These are phyloP conservation scores for Eragrostis nindensis DNA, from an alignment of 176 grass and related monocot species.

Conservation along the genomic window DNA sequence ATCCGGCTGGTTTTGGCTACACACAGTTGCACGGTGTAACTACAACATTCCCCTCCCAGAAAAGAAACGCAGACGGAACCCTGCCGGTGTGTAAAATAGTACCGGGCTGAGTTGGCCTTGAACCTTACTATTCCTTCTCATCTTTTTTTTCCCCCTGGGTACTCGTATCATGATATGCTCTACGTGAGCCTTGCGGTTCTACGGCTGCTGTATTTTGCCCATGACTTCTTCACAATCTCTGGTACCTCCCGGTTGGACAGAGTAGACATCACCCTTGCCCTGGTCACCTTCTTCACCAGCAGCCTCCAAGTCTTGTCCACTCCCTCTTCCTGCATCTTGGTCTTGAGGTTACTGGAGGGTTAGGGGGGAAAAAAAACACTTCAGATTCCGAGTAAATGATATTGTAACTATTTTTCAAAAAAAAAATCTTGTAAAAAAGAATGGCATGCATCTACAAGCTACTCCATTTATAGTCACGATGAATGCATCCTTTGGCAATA, in stretches of 20 bases:
- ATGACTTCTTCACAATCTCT: conserved; percentile 51
- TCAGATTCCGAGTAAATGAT: neutral
- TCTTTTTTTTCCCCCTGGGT: too few species aligned
- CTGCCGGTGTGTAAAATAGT: neutral
- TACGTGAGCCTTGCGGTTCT: conserved; percentile 44
- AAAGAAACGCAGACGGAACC: conserved; percentile 4
- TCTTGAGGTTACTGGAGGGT: conserved; percentile 59
- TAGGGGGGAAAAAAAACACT: neutral
- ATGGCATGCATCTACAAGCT: too few species aligned
- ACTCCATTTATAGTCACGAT: too few species aligned
- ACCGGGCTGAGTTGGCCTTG: neutral
- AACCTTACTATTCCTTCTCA: neutral
- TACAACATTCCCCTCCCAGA: neutral
- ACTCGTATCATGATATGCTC: neutral
- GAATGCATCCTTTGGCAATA: neutral
- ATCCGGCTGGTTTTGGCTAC: neutral
- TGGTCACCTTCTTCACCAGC: conserved; percentile 70
- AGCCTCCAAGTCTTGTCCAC: conserved; percentile 60
- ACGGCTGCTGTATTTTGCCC: conserved; percentile 45
- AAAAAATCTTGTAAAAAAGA: too few species aligned
- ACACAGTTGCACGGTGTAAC: neutral
- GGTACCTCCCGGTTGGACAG: conserved; percentile 53
- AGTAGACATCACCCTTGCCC: conserved; percentile 59
- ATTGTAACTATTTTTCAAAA: neutral
- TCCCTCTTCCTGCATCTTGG: conserved; percentile 47